phyloP scores from a whole-genome alignment of 345 rosid species.

The Brassica incana region DNA sequence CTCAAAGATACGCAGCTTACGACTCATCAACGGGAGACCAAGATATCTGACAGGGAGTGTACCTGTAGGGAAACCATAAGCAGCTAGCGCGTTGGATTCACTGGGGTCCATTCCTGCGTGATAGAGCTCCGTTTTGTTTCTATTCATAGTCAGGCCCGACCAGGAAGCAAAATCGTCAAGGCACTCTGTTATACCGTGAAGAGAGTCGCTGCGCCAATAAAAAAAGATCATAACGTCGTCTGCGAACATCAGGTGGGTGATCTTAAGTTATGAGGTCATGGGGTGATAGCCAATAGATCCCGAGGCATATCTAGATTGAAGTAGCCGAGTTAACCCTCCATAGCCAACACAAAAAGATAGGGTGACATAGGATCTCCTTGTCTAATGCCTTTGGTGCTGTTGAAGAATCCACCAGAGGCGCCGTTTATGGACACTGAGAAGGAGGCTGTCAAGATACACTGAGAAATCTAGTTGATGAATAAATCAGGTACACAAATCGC shows the following conservation, averaged over 20 bases:
- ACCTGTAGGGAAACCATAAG: neutral
- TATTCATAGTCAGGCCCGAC: neutral
- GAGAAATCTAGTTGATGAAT: no score
- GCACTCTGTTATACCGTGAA: neutral
- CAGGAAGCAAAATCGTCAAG: neutral
- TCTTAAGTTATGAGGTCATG: neutral
- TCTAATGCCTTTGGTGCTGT: neutral
- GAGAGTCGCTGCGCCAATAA: neutral
- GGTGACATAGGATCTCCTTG: neutral
- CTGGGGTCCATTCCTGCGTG: neutral
- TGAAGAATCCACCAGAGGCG: neutral
- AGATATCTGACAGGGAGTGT: neutral
- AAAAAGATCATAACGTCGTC: neutral
- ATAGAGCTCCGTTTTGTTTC: neutral
- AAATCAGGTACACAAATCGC: no score
- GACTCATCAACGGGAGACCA: neutral
- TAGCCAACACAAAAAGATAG: neutral
- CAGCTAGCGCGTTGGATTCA: neutral
- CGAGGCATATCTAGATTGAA: neutral
- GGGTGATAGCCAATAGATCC: neutral
- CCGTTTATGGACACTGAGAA: neutral
- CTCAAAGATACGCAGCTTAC: neutral
- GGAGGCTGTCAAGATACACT: neutral
- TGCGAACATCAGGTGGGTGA: neutral
- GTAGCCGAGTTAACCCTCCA: neutral